Evolutionary conservation across 768 basidiomycete genomes (phyloP).

Genomic region (Butyriboletus loyo): DNA sequence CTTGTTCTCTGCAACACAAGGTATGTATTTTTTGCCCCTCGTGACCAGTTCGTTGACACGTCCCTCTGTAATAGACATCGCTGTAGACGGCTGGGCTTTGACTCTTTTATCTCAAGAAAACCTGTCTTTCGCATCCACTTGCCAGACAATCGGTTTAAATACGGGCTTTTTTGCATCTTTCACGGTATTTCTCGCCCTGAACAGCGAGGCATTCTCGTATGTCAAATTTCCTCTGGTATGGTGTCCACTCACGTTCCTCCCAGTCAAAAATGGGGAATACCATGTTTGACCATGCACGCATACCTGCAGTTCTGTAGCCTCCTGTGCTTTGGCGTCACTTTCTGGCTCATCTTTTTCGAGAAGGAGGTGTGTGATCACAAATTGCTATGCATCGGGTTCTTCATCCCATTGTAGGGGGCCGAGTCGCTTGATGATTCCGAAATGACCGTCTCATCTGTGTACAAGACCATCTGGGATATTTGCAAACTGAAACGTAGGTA

Average conservation of each 20-base stretch:
- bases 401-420: constrained; percentile 53
- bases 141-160: constrained; percentile 96
- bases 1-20: constrained; percentile 95
- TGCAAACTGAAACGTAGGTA: constrained; percentile 82
- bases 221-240: constrained; percentile 20
- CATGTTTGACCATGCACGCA: constrained; percentile 63
- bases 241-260: constrained; percentile 6
- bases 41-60: constrained; percentile 11
- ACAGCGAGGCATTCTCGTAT: constrained; percentile 88
- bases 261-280: constrained; percentile 76
- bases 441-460: constrained; percentile 87
- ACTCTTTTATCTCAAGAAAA: constrained; percentile 90
- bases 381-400: not conserved
- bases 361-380: constrained; percentile 61
- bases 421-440: constrained; percentile 72
- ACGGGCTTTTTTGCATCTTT: constrained; percentile 95
- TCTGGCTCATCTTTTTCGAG: constrained; percentile 85
- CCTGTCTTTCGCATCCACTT: constrained; percentile 94
- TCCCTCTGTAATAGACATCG: constrained; percentile 65
- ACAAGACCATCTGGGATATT: constrained; percentile 93
- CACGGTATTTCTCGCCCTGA: constrained; percentile 96
- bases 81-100: constrained; percentile 91
- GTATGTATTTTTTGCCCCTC: constrained; percentile 37
- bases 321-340: constrained; percentile 77
- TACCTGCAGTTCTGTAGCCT: constrained; percentile 88